Percentiles rank a stretch among this genome's conserved stretches.
Evolutionary conservation across 1,284 basidiomycete species (phyloP).

Genomic region (Singerocomus inundabilis): DNA sequence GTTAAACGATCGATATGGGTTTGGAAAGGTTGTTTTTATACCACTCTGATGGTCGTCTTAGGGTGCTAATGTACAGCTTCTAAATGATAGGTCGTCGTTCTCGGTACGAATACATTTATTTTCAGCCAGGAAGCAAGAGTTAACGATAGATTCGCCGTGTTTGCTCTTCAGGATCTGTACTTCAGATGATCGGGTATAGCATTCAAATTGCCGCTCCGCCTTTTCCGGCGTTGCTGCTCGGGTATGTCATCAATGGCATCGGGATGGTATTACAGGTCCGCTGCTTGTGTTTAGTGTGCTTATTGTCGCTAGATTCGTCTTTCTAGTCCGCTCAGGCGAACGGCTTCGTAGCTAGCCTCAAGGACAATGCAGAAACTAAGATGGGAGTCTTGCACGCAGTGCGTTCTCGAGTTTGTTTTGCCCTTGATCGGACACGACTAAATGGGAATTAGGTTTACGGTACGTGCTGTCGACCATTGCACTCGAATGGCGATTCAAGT

Average conservation of each 20-base stretch:
- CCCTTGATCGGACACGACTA: neutral
- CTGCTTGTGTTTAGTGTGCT: neutral
- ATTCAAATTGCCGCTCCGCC: constrained; percentile 60
- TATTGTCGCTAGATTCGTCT: neutral
- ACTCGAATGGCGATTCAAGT: neutral
- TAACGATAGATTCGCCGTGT: neutral
- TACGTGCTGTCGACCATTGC: constrained; percentile 9
- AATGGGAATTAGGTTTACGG: constrained; percentile 32
- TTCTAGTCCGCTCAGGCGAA: constrained; percentile 33
- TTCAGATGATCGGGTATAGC: constrained; percentile 45
- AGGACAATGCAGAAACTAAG: constrained; percentile 29
- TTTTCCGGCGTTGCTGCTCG: constrained; percentile 60
- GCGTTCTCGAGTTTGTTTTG: constrained; percentile 1
- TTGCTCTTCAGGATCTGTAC: constrained; percentile 30
- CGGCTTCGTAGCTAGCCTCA: constrained; percentile 32
- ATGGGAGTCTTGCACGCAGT: constrained; percentile 34
- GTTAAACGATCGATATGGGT: constrained; percentile 31
- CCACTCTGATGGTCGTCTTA: neutral
- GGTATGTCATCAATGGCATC: constrained; percentile 60
- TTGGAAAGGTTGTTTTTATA: constrained; percentile 30
- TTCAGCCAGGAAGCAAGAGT: neutral
- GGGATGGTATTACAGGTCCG: constrained; percentile 49
- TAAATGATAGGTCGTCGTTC: constrained; percentile 23
- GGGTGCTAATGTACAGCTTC: constrained; percentile 2
- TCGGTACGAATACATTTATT: constrained; percentile 16